Evolutionary conservation across 2,329 filamentous ascomycete species (phyloP).

Genomic region (Fusarium buharicum): DNA sequence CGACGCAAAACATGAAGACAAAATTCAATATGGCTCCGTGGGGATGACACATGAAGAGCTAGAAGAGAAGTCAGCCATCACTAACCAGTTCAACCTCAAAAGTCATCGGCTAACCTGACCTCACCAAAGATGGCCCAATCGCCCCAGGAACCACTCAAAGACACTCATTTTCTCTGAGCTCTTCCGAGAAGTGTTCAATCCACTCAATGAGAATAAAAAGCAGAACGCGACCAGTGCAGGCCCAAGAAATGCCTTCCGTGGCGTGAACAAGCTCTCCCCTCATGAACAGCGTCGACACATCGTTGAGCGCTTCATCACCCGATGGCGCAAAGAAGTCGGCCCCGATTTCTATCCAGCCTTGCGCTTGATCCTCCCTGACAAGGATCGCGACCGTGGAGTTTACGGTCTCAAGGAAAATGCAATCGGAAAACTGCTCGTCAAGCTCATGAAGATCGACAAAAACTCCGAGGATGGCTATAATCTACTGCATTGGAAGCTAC

Average conservation of each 20-base stretch:
- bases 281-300: slow-evolving; percentile 83
- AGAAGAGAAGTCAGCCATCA: slow-evolving; percentile 54
- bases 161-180: slow-evolving; percentile 87
- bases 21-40: slow-evolving; percentile 59
- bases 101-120: slow-evolving; percentile 43
- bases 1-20: slow-evolving; percentile 61
- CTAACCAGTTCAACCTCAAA: background rate
- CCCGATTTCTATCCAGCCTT: slow-evolving; percentile 93
- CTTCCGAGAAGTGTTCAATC: slow-evolving; percentile 82
- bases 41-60: slow-evolving; percentile 56
- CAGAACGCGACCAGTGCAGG: slow-evolving; percentile 69
- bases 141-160: slow-evolving; percentile 80
- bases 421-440: slow-evolving; percentile 90
- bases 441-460: slow-evolving; percentile 90
- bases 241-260: slow-evolving; percentile 68
- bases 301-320: slow-evolving; percentile 84
- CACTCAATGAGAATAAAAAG: slow-evolving; percentile 80
- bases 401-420: slow-evolving; percentile 94
- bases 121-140: slow-evolving; percentile 78
- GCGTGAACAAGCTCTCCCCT: slow-evolving; percentile 69
- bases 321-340: slow-evolving; percentile 89
- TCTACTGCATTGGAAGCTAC: slow-evolving; percentile 91
- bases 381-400: slow-evolving; percentile 90
- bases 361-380: slow-evolving; percentile 89
- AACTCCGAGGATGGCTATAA: slow-evolving; percentile 89